Base-by-base conservation (phyloP, 805 yeast species). In the Soucietia sequanensis region DNA sequence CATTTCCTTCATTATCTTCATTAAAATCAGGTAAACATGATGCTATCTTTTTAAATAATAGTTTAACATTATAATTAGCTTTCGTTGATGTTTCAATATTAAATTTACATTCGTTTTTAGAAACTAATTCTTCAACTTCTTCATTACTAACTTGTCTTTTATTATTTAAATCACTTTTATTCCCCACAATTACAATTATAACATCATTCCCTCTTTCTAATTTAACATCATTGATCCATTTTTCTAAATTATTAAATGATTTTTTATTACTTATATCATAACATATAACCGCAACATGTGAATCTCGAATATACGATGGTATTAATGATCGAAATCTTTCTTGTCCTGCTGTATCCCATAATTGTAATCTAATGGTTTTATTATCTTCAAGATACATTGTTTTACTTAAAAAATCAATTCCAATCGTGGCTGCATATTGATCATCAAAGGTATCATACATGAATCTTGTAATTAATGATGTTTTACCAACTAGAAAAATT, bases 311-410 rank as follows among this genome's bases (percentile, higher is more conserved):
- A 56, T 93, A 93, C 8, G 95, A 84, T 3, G 99, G 99, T 38
- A 93, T 91, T 57, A 93, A 75, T 12, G 95, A 84, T 54, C 98
- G 73, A 69, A 93, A 93, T 49, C 99, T 69, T 60, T 93, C 99
- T 63, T 90, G 98, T 11, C 98, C 96, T 1, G 96, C 96, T 4
- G 98, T 90, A 58, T 90, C 98, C 98, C 99, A 93, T 39, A 93
- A 68, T 65, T 93, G 99, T 43, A 93, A 72, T 51, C 99, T 75
- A 26, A 93, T 86, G 3, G 99, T 93, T 47, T 91, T 65, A 44
- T 66, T 89, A 60, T 93, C 98, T 47, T 95, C 96, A 32, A 93
- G 69, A 59, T 93, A 93, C 95, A 88, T 87, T 4, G 96, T 89
- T 54, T 86, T 91, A 25, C 95, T 85, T 46, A 93, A 75, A 55